phyloP scores from a whole-genome alignment of 768 basidiomycete species.

The Goffeauzyma gilvescens region DNA sequence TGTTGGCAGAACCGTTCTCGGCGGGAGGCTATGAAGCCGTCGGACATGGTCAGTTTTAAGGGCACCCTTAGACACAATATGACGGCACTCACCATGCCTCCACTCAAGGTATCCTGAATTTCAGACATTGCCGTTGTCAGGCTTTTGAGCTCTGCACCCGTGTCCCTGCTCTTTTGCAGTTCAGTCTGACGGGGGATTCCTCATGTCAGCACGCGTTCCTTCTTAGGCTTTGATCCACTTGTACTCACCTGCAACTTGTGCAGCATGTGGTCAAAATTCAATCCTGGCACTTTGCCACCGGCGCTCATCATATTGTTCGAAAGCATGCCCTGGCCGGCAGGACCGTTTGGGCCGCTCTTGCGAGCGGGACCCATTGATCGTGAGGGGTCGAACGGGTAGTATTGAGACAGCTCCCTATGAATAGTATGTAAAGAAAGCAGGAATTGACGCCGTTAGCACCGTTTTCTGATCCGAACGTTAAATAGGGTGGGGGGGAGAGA shows the following conservation, averaged over 20 bases:
- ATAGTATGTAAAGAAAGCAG: neutral
- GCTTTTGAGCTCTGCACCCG: conserved; percentile 62
- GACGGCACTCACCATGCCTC: conserved; percentile 47
- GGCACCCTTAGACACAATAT: neutral
- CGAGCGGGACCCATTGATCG: conserved; percentile 9
- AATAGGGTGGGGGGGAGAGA: no score
- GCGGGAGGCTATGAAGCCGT: conserved; percentile 19
- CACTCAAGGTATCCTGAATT: conserved; percentile 79
- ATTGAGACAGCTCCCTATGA: conserved; percentile 19
- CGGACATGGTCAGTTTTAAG: neutral
- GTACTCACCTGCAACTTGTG: conserved; percentile 50
- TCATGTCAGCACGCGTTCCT: no score
- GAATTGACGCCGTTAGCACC: no score
- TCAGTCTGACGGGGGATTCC: no score
- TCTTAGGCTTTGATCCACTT: neutral
- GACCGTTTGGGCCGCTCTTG: neutral
- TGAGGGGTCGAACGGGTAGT: conserved; percentile 20
- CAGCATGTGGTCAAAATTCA: conserved; percentile 82
- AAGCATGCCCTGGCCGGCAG: conserved; percentile 36
- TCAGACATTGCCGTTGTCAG: conserved; percentile 64
- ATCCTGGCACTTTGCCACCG: conserved; percentile 48
- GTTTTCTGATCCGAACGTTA: no score
- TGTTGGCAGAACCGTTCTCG: conserved; percentile 26
- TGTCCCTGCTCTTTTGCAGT: conserved; percentile 87
- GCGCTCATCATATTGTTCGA: conserved; percentile 28